phyloP scores from a whole-genome alignment of 306 rosid genomes.

The Elaeagnus macrophylla region DNA sequence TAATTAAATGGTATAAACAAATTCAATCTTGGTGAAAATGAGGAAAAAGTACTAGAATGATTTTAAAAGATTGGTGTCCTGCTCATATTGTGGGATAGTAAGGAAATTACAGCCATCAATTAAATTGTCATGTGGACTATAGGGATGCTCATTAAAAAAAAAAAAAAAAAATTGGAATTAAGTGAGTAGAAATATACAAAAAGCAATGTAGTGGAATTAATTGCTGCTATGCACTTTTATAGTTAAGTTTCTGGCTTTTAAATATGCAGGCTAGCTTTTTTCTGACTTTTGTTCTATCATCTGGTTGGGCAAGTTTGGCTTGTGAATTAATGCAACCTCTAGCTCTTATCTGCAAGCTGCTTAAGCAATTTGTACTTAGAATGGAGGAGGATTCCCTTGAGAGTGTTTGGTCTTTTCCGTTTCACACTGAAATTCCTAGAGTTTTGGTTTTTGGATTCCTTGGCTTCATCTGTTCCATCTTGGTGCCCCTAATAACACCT shows the following conservation, averaged over 20 bases:
- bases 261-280: conserved; percentile 64
- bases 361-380: conserved; percentile 42
- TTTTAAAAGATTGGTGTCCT: no score
- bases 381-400: conserved; percentile 31
- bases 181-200: no score
- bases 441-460: conserved; percentile 73
- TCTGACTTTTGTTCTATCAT: conserved; percentile 82
- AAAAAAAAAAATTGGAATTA: no score
- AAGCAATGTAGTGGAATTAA: no score
- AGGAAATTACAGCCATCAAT: no score
- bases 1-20: no score
- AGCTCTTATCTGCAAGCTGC: conserved; percentile 50
- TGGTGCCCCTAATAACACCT: conserved; percentile 83
- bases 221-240: not conserved
- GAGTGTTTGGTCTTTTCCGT: conserved; percentile 53
- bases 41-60: no score
- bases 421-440: conserved; percentile 88
- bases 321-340: conserved; percentile 67
- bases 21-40: no score
- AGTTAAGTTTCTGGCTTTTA: not conserved
- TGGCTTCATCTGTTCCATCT: conserved; percentile 74
- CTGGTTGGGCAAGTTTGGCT: conserved; percentile 94
- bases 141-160: no score
- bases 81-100: no score
- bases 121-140: no score